Percentiles rank a stretch among this genome's conserved stretches.
phyloP scores from a whole-genome alignment of 345 rosid species.

The Eucalyptus virginea region DNA sequence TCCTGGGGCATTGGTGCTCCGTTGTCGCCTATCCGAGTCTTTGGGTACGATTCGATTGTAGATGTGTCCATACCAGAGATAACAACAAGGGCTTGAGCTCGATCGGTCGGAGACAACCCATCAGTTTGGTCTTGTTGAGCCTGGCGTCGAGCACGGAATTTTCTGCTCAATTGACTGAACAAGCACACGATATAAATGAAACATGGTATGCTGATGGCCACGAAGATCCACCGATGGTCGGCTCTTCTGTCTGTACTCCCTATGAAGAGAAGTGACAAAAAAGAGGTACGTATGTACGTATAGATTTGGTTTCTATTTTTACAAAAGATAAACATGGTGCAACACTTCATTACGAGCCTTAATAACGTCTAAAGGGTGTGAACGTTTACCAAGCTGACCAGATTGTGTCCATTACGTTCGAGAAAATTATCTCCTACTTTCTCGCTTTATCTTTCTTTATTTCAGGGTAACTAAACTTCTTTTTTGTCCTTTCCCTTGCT shows the following conservation, averaged over 20 bases:
- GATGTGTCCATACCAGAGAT: background rate
- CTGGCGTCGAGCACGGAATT: background rate
- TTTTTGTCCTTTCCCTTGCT: background rate
- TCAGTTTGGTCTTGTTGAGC: background rate
- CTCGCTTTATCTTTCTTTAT: background rate
- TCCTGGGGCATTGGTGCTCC: slow-evolving; percentile 30
- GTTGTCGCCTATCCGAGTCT: slow-evolving; percentile 25
- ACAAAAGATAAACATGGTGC: background rate
- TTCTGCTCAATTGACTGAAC: background rate
- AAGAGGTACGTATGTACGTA: background rate
- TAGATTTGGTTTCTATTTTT: background rate
- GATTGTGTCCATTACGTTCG: no score
- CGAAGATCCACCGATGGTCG: background rate
- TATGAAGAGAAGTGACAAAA: background rate
- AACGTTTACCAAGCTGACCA: no score
- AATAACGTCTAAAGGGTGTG: background rate
- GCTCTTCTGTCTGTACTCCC: background rate
- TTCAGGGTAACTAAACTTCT: background rate
- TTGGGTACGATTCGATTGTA: slow-evolving; percentile 5
- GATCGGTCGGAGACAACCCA: background rate
- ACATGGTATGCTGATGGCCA: background rate
- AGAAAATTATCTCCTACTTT: background rate
- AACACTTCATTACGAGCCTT: background rate
- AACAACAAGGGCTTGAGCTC: background rate
- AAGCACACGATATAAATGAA: background rate